Percentiles rank a stretch among this genome's conserved stretches.
These are phyloP conservation scores for Mucor irregularis DNA, from an alignment of 371 early-diverging fungal genomes.

Conservation along the genomic window DNA sequence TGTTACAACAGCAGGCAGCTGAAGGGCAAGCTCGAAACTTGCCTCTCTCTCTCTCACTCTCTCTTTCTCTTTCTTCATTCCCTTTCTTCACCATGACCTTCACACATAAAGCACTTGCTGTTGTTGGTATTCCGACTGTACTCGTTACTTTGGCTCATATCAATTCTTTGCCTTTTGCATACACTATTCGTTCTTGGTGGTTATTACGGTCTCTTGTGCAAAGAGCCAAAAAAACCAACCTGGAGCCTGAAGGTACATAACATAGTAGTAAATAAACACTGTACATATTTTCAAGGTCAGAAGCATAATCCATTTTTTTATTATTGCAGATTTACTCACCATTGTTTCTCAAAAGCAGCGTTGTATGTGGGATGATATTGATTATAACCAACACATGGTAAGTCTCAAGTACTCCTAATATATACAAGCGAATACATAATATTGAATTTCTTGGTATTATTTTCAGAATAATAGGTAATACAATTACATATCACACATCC, in stretches of 20 bases:
- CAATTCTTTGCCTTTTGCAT: conserved; percentile 36
- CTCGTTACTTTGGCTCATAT: conserved; percentile 14
- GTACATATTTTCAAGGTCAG: not conserved
- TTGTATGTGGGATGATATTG: conserved; percentile 47
- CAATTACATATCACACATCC: too few relatives aligned
- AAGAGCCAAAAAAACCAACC: conserved; percentile 23
- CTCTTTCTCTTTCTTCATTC: too few relatives aligned
- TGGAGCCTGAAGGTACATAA: conserved; percentile 41
- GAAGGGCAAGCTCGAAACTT: too few relatives aligned
- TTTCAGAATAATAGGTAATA: conserved; percentile 37
- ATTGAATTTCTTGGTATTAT: not conserved
- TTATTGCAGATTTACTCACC: conserved; percentile 10
- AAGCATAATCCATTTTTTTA: not conserved
- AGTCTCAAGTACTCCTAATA: too few relatives aligned
- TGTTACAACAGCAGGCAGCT: too few relatives aligned
- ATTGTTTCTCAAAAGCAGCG: conserved; percentile 31
- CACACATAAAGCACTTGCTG: not conserved
- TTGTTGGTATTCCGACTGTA: not conserved
- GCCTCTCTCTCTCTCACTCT: too few relatives aligned
- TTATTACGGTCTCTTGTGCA: conserved; percentile 28
- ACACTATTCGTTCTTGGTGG: conserved; percentile 41
- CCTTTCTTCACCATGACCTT: not conserved
- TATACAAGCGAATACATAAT: not conserved
- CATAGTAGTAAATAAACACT: too few relatives aligned
- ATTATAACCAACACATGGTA: conserved; percentile 54